Conservation (phyloP, 768 basidiomycete genomes). For the Suillus americanus region DNA sequence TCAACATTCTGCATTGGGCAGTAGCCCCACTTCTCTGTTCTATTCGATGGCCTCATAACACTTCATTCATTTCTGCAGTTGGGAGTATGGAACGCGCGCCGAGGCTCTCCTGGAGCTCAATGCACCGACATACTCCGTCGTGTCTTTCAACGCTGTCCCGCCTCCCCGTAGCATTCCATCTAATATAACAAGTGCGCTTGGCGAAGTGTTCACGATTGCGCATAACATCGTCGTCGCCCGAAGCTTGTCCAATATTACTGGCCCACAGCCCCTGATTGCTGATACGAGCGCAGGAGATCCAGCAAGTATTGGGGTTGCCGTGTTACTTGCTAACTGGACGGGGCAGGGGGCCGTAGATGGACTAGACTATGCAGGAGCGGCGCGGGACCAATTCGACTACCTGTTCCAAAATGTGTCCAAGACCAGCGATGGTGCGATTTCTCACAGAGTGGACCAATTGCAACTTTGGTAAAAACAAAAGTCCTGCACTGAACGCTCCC, state of each 20-base stretch:
- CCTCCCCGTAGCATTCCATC: constrained; percentile 26
- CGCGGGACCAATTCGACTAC: constrained; percentile 63
- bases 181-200: constrained; percentile 34
- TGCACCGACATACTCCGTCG: constrained; percentile 45
- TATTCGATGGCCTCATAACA: neutral
- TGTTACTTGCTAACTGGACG: constrained; percentile 63
- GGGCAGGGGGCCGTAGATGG: constrained; percentile 34
- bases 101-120: constrained; percentile 53
- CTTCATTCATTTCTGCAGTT: constrained; percentile 31
- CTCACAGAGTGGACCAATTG: constrained; percentile 66
- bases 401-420: constrained; percentile 56
- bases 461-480: constrained; percentile 62
- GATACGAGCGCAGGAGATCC: constrained; percentile 76
- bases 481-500: neutral
- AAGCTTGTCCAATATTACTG: constrained; percentile 39
- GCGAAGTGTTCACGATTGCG: constrained; percentile 59
- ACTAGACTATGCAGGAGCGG: constrained; percentile 62
- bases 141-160: constrained; percentile 28
- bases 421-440: constrained; percentile 77
- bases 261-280: constrained; percentile 57
- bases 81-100: constrained; percentile 54
- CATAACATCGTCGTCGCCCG: constrained; percentile 48
- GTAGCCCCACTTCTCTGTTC: neutral
- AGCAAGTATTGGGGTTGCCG: constrained; percentile 70
- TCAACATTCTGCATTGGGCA: neutral